These are phyloP conservation scores for Pichia sp. DNA, from an alignment of 1,139 yeast species.

Conservation along the genomic window DNA sequence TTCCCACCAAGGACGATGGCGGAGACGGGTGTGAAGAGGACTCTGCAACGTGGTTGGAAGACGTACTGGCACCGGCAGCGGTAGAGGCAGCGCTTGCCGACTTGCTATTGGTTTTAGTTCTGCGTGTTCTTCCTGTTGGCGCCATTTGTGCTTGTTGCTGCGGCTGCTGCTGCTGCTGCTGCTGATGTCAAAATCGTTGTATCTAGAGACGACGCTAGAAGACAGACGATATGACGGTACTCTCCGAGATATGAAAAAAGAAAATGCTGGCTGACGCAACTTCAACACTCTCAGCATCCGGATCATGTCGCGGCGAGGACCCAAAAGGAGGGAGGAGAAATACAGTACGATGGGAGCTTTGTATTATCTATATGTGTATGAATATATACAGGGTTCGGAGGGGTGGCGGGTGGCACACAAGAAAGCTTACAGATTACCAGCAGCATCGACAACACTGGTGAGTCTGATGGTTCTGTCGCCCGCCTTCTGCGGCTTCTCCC, in stretches of 20 bases:
- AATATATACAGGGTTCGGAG: not conserved
- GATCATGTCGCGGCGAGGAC: not conserved
- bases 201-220: too few relatives aligned
- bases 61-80: not conserved
- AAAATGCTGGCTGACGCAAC: not conserved
- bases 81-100: not conserved
- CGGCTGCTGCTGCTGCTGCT: not conserved
- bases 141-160: not conserved
- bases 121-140: constrained; percentile 9
- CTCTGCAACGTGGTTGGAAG: not conserved
- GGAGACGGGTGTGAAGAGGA: constrained; percentile 1
- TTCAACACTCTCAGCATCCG: not conserved
- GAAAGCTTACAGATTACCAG: not conserved
- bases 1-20: not conserved
- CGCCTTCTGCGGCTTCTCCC: constrained; percentile 78
- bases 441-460: constrained; percentile 8
- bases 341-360: not conserved
- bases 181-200: not conserved
- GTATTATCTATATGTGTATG: not conserved
- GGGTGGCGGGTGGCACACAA: not conserved
- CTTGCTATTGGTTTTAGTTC: constrained; percentile 1
- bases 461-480: constrained; percentile 36
- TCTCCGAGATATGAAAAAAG: not conserved
- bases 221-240: too few relatives aligned
- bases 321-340: not conserved